Conservation (phyloP, 164 flowering plant species). For the Piper longum region DNA sequence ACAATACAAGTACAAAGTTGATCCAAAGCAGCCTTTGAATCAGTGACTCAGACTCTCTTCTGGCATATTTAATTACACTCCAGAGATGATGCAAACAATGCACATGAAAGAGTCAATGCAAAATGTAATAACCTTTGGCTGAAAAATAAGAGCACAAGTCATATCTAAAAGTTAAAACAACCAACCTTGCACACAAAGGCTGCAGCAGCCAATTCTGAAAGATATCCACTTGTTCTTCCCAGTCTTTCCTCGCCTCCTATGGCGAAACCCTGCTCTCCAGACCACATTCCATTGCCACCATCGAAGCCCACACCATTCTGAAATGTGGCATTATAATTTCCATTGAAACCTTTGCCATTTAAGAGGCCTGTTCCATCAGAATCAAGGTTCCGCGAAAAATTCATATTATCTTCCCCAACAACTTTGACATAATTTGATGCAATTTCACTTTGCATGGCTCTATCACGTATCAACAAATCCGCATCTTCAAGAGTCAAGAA, state of each 20-base stretch:
- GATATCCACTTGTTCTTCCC: constrained; percentile 69
- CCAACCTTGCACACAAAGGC: constrained; percentile 91
- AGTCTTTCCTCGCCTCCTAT: constrained; percentile 83
- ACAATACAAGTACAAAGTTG: too few species aligned
- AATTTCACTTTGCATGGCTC: constrained; percentile 84
- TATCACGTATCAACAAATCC: constrained; percentile 55
- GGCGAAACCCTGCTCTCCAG: constrained; percentile 90
- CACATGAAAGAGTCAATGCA: not conserved
- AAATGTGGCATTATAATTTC: constrained; percentile 36
- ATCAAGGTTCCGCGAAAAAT: constrained; percentile 12
- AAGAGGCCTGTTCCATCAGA: constrained; percentile 17
- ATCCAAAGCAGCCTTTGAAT: too few species aligned
- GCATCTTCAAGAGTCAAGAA: constrained; percentile 86
- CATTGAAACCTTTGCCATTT: constrained; percentile 24
- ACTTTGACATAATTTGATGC: constrained; percentile 96
- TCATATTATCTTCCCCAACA: constrained; percentile 42
- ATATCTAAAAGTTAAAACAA: not conserved
- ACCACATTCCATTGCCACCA: constrained; percentile 76
- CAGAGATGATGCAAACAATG: not conserved
- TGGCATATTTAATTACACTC: too few species aligned
- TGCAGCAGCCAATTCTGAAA: constrained; percentile 95
- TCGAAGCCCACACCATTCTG: constrained; percentile 95
- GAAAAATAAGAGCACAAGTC: not conserved
- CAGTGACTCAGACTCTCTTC: too few species aligned
- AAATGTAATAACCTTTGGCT: not conserved